These are phyloP conservation scores for Gastrodia elata DNA, from an alignment of 106 monocot species.

Conservation along the genomic window DNA sequence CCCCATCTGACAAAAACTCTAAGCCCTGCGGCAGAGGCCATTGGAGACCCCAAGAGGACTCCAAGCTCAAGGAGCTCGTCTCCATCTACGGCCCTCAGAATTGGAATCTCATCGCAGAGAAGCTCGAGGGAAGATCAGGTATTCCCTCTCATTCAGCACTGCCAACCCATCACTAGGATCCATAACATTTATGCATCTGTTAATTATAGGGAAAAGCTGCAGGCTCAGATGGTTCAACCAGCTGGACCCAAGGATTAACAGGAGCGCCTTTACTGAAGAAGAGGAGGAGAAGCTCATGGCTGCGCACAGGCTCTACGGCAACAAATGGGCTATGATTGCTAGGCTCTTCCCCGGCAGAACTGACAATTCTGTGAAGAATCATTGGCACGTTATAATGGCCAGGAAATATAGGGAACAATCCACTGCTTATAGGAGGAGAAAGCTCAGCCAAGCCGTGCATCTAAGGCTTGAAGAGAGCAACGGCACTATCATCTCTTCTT, in stretches of 20 bases:
- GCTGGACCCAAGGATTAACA: slow-evolving; percentile 17
- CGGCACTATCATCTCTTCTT: not conserved
- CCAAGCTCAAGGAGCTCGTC: slow-evolving; percentile 17
- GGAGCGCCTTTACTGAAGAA: slow-evolving; percentile 12
- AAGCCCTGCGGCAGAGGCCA: slow-evolving; percentile 9
- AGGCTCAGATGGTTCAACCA: slow-evolving; percentile 21
- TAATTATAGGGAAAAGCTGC: slow-evolving; percentile 14
- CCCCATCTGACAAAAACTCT: not conserved
- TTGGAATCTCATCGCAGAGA: slow-evolving; percentile 25
- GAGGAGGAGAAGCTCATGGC: slow-evolving; percentile 18
- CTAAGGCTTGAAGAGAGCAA: not conserved
- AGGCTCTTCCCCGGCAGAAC: slow-evolving; percentile 19
- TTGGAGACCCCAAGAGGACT: slow-evolving; percentile 17
- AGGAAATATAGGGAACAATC: slow-evolving; percentile 19
- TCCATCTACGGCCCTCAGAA: slow-evolving; percentile 17
- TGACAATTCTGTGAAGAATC: slow-evolving; percentile 18
- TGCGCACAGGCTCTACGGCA: slow-evolving; percentile 14
- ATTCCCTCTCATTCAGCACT: not conserved
- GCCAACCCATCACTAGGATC: not conserved
- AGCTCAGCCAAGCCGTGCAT: slow-evolving; percentile 8
- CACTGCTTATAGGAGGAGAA: slow-evolving; percentile 6
- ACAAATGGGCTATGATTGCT: slow-evolving; percentile 21
- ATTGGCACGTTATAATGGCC: slow-evolving; percentile 18
- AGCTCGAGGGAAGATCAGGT: slow-evolving; percentile 23
- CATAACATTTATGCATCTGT: not conserved